Base-by-base conservation (phyloP, 148 eudicot genomes). In the Vaccinium myrtillus region DNA sequence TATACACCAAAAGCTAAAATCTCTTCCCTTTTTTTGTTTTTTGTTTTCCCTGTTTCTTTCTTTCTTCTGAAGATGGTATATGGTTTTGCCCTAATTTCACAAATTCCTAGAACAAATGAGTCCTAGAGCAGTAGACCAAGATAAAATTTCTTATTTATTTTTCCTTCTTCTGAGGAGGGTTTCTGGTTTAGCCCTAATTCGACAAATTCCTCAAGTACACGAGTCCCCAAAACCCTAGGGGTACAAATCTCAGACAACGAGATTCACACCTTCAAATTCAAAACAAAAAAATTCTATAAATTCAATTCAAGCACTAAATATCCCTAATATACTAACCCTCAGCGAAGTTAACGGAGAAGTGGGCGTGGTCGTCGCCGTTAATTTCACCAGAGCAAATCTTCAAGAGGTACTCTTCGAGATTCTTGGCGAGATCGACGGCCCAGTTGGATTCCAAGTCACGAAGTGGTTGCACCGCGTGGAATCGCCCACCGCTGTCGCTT, bases 311-410 rank as follows among this genome's bases (percentile, higher is more conserved):
- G 6, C 6, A 76, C 23, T 75, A 8, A 27, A 12, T 12, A 46
- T 46, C 50, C 21, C 32, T 55, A 77, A 25, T 32, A 80, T 73
- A 73, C 69, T 46, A 81, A 94, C 98, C 96, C 93, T 96, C 97
- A 9, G 98, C 96, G 48, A 94, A 94, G 90, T 96, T 96, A 1
- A 94, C 90, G 56, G 94, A 86, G 19, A 92, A 86, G 78, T 86
- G 88, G 7, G 86, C 73, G 82, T 91, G 87, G 54, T 92, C 89
- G 58, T 92, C 89, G 8, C 88, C 91, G 32, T 89, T 74, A 8
- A 92, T 87, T 77, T 94, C 93, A 83, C 99, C 99, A 25, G 98
- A 90, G 71, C 98, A 96, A 78, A 96, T 94, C 88, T 94, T 93
- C n/a, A 94, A 70, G 36, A 96, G 89, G 87, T 96, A 96, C 21